Evolutionary conservation across 768 basidiomycete species (phyloP).

Genomic region (Multifurca ochricompacta): DNA sequence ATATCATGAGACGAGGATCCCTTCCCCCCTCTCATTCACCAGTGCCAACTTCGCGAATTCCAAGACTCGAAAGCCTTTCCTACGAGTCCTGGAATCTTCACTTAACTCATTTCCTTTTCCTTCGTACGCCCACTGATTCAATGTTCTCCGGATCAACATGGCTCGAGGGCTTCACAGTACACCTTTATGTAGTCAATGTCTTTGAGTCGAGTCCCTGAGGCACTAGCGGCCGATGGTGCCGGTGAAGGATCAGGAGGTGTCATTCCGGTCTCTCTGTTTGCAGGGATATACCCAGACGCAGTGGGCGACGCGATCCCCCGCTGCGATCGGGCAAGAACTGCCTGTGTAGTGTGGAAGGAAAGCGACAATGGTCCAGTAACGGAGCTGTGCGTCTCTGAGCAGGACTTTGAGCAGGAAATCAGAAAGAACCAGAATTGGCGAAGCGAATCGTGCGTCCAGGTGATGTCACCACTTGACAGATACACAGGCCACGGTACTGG

Average conservation of each 20-base stretch:
- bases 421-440: constrained; percentile 15
- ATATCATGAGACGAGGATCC: constrained; percentile 8
- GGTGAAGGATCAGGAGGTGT: neutral
- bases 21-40: constrained; percentile 14
- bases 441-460: constrained; percentile 10
- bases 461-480: neutral
- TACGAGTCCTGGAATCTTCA: neutral
- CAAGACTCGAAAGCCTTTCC: constrained; percentile 1
- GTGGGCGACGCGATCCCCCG: neutral
- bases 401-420: constrained; percentile 1
- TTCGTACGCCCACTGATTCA: constrained; percentile 5
- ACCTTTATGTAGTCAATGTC: constrained; percentile 12
- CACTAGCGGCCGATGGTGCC: neutral
- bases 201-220: neutral
- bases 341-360: constrained; percentile 7
- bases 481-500: neutral
- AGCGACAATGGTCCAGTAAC: constrained; percentile 11
- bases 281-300: neutral
- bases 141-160: constrained; percentile 3
- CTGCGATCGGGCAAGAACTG: neutral
- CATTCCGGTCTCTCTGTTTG: constrained; percentile 2
- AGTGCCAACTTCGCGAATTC: constrained; percentile 6
- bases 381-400: neutral
- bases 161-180: constrained; percentile 13
- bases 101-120: neutral